Conservation (phyloP, 2,329 filamentous ascomycete species). For the Colletotrichum zoysiae region DNA sequence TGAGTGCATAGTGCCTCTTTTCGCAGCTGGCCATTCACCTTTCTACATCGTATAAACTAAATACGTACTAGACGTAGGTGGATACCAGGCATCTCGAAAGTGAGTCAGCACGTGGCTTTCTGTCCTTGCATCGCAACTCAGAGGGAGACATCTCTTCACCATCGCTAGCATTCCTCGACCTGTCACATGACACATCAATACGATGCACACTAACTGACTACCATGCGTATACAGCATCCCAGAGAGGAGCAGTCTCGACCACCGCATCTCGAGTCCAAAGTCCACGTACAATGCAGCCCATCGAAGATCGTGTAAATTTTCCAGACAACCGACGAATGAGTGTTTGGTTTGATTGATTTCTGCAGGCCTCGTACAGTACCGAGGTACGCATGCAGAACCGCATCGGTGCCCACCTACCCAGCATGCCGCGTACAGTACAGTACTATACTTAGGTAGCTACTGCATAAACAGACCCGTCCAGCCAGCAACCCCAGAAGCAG, state of each 20-base stretch:
- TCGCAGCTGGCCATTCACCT: not conserved
- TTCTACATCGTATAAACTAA: not conserved
- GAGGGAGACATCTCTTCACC: not conserved
- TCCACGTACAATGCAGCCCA: not conserved
- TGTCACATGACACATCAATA: not conserved
- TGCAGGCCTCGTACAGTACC: not conserved
- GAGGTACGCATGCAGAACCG: not conserved
- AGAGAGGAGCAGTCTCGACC: conserved; percentile 13
- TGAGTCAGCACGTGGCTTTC: not conserved
- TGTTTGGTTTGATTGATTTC: not conserved
- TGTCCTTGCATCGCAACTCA: not conserved
- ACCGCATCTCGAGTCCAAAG: not conserved
- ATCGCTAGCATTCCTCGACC: not conserved
- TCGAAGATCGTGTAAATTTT: not conserved
- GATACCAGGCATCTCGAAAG: not conserved
- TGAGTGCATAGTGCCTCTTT: conserved; percentile 1
- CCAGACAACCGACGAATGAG: not conserved
- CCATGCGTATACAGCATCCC: not conserved
- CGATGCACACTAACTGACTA: not conserved
- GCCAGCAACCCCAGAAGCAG: not conserved
- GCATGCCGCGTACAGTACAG: not conserved
- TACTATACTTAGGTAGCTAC: too few relatives aligned
- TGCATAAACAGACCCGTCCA: not conserved
- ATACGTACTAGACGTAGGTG: not conserved
- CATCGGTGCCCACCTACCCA: not conserved